Evolutionary conservation across 1,284 basidiomycete genomes (phyloP), one percentile per base, ranked within the genome.

Genomic region (Apiotrichum porosum): DNA sequence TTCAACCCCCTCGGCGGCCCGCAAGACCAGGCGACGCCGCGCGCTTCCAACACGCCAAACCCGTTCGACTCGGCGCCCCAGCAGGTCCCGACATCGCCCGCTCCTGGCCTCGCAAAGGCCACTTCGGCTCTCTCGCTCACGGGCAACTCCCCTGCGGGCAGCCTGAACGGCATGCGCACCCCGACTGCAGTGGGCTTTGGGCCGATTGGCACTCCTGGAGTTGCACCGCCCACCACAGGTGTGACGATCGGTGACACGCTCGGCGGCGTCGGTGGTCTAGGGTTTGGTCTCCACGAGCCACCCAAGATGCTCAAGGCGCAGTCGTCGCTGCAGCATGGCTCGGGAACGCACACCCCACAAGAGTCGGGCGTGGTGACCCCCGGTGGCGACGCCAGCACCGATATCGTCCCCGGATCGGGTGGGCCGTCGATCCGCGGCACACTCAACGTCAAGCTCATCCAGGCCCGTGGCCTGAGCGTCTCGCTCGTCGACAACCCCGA

Each of bases 401-500:
- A n/a, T n/a, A n/a, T n/a, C n/a, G n/a, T n/a, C n/a, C n/a, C n/a
- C n/a, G n/a, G n/a, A n/a, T 39, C 53, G 24, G 51, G 18, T 26
- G 37, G 49, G 19, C 49, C 51, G 30, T 49, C 44, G 34, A 62
- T 46, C 49, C 61, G 66, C 78, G 69, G 95, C 85, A 63, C 89
- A 85, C 76, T 99, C 48, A 88, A 90, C 61, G 85, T 99, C 75
- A 97, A 97, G 76, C 82, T 99, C 69, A 89, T 98, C 71, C 83
- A 86, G 53, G 95, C 89, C 5, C 83, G 90, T 49, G 82, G 82
- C n/a, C 83, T 99, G 66, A 83, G 84, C 58, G 84, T 89, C 38
- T 77, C 79, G 32, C 79, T 83, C 21, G 41, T 50, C 1, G 69
- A 80, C 17, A 74, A 77, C 42, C 82, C 85, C 3, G 52, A 63